Base-by-base conservation (phyloP, 2,329 filamentous ascomycete species). In the Exophiala lecanii-corni region DNA sequence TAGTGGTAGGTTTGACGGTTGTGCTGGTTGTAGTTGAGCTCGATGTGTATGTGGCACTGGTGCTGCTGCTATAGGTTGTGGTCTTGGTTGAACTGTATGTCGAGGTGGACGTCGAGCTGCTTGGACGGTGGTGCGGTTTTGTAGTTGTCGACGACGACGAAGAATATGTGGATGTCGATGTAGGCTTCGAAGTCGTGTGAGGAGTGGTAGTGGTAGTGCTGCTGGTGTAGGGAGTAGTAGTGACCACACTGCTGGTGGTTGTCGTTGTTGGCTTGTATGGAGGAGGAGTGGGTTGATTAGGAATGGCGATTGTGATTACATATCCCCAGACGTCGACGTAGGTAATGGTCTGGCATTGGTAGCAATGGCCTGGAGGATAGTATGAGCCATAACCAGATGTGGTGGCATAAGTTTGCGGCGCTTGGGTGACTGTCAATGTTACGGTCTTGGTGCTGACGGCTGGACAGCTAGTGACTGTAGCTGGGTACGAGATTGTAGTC, bases 291-390 rank as follows among this genome's bases (percentile, higher is more conserved):
- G 41, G 38, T 3, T 41, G 43, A 9, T 38, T 15, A 9, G 55
- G 57, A 36, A 59, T 41, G 12, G 57, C 53, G 19, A 59, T 54
- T 10, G 55, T 58, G 4, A 38, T 56, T 2, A 56, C 54, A 19
- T 41, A 26, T 6, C 55, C 53, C n/a, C 51, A 39, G 16, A 56
- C 50, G 38, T 59, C 53, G 25, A 54, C 55, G 39, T 56, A 54
- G 19, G 57, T 59, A 33, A 53, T 49, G 16, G 57, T 59, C 39
- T 56, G 45, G 49, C 57, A 59, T 19, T 28, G 33, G 13, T 51
- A 21, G 45, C 57, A 59, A 2, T 32, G 16, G 9, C 19, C n/a
- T 18, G 39, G 33, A 33, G 44, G 32, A 42, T 23, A 26, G 23
- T 38, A 45, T 17, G 17, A 12, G 4, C 33, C 33, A 18, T 9